A percentile compares a stretch with the other conserved stretches of the same genome.
phyloP scores from a whole-genome alignment of 306 rosid genomes.

The Fragaria iinumae region DNA sequence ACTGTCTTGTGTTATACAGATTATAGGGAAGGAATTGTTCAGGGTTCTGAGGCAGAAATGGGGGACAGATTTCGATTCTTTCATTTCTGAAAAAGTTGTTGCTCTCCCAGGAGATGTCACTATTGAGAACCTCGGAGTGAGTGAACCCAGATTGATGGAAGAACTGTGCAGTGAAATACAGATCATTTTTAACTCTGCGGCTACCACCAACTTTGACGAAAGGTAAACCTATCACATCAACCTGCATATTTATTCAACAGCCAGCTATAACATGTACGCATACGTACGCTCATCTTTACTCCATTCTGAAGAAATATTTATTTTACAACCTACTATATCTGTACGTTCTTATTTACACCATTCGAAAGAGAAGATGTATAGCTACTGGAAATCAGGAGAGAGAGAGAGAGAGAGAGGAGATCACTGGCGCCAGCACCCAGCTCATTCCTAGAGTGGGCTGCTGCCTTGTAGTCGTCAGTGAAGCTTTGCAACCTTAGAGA shows the following conservation, averaged over 20 bases:
- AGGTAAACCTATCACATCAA: slow-evolving; percentile 14
- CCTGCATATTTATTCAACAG: background rate
- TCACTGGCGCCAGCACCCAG: too few species aligned
- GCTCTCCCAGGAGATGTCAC: slow-evolving; percentile 32
- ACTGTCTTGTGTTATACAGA: background rate
- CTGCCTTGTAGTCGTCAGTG: too few species aligned
- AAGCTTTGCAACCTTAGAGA: too few species aligned
- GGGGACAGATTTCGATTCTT: slow-evolving; percentile 17
- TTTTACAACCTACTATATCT: background rate
- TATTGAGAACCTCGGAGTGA: slow-evolving; percentile 22
- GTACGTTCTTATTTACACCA: background rate
- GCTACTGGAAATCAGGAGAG: background rate
- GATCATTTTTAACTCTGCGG: slow-evolving; percentile 29
- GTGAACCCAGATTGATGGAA: slow-evolving; percentile 16
- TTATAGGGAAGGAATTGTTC: slow-evolving; percentile 16
- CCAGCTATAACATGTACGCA: background rate
- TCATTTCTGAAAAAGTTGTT: slow-evolving; percentile 27
- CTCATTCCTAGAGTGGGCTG: too few species aligned
- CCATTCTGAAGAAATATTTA: background rate
- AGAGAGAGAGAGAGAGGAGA: too few species aligned
- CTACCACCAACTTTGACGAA: slow-evolving; percentile 35
- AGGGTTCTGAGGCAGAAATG: slow-evolving; percentile 4
- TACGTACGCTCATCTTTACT: background rate
- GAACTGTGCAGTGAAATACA: slow-evolving; percentile 21
- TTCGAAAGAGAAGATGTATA: background rate